Evolutionary conservation across 768 basidiomycete species (phyloP), one percentile per base, ranked within the genome.

Genomic region (Termitomyces eurrhizus): DNA sequence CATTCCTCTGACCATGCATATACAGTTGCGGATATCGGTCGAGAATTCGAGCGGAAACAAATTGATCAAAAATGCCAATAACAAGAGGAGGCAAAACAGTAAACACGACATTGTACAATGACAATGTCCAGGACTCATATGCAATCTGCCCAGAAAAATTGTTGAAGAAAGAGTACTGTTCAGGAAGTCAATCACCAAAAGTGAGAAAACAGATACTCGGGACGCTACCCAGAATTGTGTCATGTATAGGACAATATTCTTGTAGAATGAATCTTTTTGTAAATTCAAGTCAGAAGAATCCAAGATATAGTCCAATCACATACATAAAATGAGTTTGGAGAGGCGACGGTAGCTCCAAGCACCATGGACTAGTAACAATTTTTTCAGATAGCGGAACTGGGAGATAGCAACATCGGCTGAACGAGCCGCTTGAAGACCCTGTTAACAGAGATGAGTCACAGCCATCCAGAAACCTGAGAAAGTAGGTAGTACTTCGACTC

Each of bases 141-240:
- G 94, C 92, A 63, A 98, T 95, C 73, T 98, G 97, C 21, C 97
- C 97, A 0, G 97, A 99, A 78, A 97, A 98, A 68, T 96, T 97
- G 81, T 98, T 99, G 84, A 95, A 93, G 80, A 98, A 96, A 11
- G 97, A 97, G 74, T 86, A 99, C 96, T 98, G 53, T 55, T 51
- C n/a, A 53, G 54, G 12, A 58, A 49, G 35, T 58, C n/a, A 44
- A 7, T 18, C 26, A 55, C 12, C 12, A 44, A 26, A 33, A 18
- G 35, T 24, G 21, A 56, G 13, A 44, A 18, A 26, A 50, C 54
- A 45, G 13, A 37, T 60, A 16, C 57, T 39, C 7, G 4, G 41
- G 70, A 71, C 9, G 41, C 55, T 73, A 95, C 95, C 95, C 95
- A 98, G 73, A 98, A 98, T 63, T 96, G 93, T 26, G 95, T 97